Conservation (phyloP, 176 grass and related monocot genomes). For the Oryza australiensis region DNA sequence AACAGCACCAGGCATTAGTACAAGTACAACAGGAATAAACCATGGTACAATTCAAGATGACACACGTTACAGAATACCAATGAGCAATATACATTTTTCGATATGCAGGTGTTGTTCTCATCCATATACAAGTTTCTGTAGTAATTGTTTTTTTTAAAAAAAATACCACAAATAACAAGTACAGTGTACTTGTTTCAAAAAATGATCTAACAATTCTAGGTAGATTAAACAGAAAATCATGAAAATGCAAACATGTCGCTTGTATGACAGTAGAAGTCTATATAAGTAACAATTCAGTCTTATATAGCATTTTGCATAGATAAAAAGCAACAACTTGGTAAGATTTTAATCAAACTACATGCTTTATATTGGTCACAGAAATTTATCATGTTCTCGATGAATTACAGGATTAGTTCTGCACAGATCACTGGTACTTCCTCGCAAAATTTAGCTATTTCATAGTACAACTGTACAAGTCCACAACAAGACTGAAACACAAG, state of each 20-base stretch:
- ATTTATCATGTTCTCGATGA: background rate
- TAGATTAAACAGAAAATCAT: background rate
- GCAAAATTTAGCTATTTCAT: too few relatives aligned
- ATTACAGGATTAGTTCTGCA: constrained; percentile 10
- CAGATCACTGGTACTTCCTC: background rate
- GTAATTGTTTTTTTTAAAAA: background rate
- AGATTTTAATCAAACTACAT: constrained; percentile 18
- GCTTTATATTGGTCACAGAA: background rate
- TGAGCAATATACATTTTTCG: background rate
- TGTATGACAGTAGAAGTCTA: background rate
- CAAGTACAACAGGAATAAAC: background rate
- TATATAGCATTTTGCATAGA: constrained; percentile 4
- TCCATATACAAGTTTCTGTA: background rate
- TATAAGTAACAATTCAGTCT: background rate
- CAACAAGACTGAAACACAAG: constrained; percentile 1
- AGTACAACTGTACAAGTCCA: background rate
- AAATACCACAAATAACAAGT: background rate
- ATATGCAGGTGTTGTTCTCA: background rate
- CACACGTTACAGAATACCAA: background rate
- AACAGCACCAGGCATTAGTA: background rate
- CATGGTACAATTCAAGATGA: background rate
- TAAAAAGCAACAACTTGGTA: background rate
- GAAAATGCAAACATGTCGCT: background rate
- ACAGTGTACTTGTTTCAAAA: background rate
- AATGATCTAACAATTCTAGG: background rate